phyloP scores from a whole-genome alignment of 2,329 filamentous ascomycete species.

The Cladophialophora bantiana region DNA sequence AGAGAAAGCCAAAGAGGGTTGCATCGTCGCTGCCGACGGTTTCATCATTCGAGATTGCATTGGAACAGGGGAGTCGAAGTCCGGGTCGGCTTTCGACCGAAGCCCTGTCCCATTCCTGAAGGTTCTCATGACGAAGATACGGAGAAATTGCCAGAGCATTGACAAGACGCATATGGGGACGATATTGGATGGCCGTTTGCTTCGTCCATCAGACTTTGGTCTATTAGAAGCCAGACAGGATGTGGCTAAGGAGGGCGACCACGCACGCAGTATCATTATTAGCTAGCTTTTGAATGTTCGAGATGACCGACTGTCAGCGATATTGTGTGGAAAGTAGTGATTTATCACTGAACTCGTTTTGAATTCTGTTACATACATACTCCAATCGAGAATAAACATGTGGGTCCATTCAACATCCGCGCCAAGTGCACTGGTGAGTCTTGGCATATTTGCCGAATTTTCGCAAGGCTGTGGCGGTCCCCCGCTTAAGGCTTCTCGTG shows the following conservation, averaged over 20 bases:
- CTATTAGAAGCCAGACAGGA: too few relatives aligned
- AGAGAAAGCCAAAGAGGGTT: constrained; percentile 5
- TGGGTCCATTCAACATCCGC: too few relatives aligned
- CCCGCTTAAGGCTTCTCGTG: constrained; percentile 20
- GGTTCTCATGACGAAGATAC: constrained; percentile 44
- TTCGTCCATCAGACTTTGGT: background rate
- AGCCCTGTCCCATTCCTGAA: constrained; percentile 54
- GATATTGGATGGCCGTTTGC: constrained; percentile 46
- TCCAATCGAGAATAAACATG: too few relatives aligned
- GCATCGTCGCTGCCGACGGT: constrained; percentile 41
- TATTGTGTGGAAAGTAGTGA: too few relatives aligned
- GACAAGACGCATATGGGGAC: constrained; percentile 55
- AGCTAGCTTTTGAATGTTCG: too few relatives aligned
- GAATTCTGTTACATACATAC: too few relatives aligned
- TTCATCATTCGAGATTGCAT: constrained; percentile 33
- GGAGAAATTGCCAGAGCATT: constrained; percentile 49
- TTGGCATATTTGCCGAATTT: constrained; percentile 29
- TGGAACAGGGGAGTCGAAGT: background rate
- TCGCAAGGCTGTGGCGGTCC: constrained; percentile 17
- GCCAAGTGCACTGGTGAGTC: background rate
- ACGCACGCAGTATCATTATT: too few relatives aligned
- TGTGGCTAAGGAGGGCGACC: too few relatives aligned
- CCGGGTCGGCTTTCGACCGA: constrained; percentile 44
- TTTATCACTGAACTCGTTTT: too few relatives aligned
- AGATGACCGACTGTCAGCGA: too few relatives aligned